Percentiles rank a stretch among this genome's conserved stretches.
Evolutionary conservation across 306 rosid genomes (phyloP).

Genomic region (Morella rubra): DNA sequence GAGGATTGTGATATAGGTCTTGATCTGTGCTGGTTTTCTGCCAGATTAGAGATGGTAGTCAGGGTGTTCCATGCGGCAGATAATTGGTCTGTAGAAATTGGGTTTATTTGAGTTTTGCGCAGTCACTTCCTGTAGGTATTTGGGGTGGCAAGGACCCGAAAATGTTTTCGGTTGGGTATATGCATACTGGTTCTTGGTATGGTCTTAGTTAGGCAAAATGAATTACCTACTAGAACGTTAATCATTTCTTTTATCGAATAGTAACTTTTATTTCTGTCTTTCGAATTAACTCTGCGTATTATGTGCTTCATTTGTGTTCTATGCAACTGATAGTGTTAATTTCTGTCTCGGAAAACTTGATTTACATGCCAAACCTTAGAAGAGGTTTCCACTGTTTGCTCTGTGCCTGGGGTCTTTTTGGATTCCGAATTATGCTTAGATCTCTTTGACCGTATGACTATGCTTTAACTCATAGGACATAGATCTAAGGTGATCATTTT

Average conservation of each 20-base stretch:
- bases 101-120: conserved; percentile 14
- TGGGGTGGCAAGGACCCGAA: neutral
- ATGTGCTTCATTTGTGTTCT: neutral
- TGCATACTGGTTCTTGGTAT: neutral
- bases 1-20: conserved; percentile 23
- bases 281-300: neutral
- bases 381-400: neutral
- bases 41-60: conserved; percentile 16
- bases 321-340: neutral
- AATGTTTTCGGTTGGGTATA: conserved; percentile 12
- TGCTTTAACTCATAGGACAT: neutral
- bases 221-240: neutral
- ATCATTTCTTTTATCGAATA: neutral
- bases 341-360: neutral
- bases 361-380: neutral
- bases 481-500: neutral
- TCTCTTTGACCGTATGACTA: neutral
- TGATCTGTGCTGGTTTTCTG: conserved; percentile 28
- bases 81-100: conserved; percentile 1
- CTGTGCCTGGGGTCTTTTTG: neutral
- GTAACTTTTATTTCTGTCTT: neutral
- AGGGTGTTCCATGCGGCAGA: neutral
- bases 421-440: neutral
- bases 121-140: conserved; percentile 2
- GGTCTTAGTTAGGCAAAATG: neutral